Percentiles rank a stretch among this genome's conserved stretches.
Evolutionary conservation across 768 basidiomycete genomes (phyloP).

Genomic region (Mycena leptocephala): DNA sequence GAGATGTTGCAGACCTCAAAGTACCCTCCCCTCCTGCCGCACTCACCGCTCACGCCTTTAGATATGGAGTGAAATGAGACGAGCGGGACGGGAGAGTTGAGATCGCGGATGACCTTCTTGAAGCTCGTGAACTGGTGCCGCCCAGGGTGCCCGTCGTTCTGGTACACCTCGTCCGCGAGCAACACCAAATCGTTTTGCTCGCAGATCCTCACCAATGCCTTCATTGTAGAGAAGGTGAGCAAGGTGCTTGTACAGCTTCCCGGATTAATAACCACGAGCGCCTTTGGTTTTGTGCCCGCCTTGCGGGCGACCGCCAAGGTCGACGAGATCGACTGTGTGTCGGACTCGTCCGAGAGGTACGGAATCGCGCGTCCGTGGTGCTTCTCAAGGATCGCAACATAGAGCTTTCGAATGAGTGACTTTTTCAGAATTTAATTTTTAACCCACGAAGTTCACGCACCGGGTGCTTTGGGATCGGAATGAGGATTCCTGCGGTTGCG

Average conservation of each 20-base stretch:
- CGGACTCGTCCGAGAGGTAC: slow-evolving; percentile 94
- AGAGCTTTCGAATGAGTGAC: slow-evolving; percentile 67
- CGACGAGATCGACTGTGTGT: slow-evolving; percentile 69
- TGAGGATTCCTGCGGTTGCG: slow-evolving; percentile 84
- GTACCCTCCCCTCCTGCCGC: slow-evolving; percentile 97
- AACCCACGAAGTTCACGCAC: neutral
- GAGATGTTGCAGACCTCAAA: slow-evolving; percentile 92
- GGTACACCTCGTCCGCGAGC: slow-evolving; percentile 99
- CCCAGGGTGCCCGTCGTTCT: slow-evolving; percentile 80
- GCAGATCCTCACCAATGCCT: slow-evolving; percentile 86
- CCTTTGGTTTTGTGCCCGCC: slow-evolving; percentile 82
- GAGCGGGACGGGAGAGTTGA: slow-evolving; percentile 83
- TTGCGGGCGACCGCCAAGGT: slow-evolving; percentile 77
- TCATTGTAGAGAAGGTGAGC: slow-evolving; percentile 80
- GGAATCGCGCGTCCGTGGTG: slow-evolving; percentile 86
- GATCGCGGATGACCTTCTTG: slow-evolving; percentile 86
- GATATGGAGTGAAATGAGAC: slow-evolving; percentile 98
- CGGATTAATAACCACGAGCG: slow-evolving; percentile 97
- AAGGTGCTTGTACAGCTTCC: slow-evolving; percentile 97
- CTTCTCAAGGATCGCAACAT: slow-evolving; percentile 95
- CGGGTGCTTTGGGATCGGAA: slow-evolving; percentile 99
- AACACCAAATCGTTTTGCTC: too few relatives aligned
- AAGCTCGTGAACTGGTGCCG: slow-evolving; percentile 91
- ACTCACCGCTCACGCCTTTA: slow-evolving; percentile 60
- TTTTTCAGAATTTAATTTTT: neutral